phyloP scores from a whole-genome alignment of 495 filamentous ascomycete genomes.

The Daldinia bambusicola region DNA sequence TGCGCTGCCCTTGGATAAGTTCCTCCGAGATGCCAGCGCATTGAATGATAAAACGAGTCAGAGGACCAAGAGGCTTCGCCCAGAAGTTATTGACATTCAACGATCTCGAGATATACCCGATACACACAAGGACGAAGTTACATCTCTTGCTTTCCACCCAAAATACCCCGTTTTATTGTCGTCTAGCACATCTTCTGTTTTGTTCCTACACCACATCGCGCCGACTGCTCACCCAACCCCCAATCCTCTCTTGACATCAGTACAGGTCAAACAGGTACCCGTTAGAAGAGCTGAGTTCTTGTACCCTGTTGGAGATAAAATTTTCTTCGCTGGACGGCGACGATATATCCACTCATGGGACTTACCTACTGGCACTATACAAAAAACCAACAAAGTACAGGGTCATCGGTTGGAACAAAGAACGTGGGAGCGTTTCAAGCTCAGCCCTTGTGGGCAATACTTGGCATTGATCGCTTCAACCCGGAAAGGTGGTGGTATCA shows the following conservation, averaged over 20 bases:
- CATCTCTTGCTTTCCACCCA: slow-evolving; percentile 89
- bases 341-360: slow-evolving; percentile 97
- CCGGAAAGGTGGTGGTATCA: slow-evolving; percentile 83
- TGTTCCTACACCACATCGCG: slow-evolving; percentile 88
- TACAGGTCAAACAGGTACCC: slow-evolving; percentile 84
- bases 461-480: slow-evolving; percentile 80
- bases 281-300: slow-evolving; percentile 83
- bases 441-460: slow-evolving; percentile 85
- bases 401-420: slow-evolving; percentile 85
- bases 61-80: slow-evolving; percentile 73
- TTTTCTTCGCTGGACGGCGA: slow-evolving; percentile 86
- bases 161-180: slow-evolving; percentile 87
- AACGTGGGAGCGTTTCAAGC: slow-evolving; percentile 88
- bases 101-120: slow-evolving; percentile 63
- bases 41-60: slow-evolving; percentile 57
- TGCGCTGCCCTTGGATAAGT: slow-evolving; percentile 77
- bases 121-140: slow-evolving; percentile 74
- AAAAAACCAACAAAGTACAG: slow-evolving; percentile 80
- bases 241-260: slow-evolving; percentile 87
- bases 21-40: slow-evolving; percentile 75
- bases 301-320: slow-evolving; percentile 65
- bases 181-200: slow-evolving; percentile 81
- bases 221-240: slow-evolving; percentile 75
- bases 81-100: slow-evolving; percentile 88
- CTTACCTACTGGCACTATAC: slow-evolving; percentile 78